phyloP scores from a whole-genome alignment of 1,284 basidiomycete species.

The Anthracocystis setariae region DNA sequence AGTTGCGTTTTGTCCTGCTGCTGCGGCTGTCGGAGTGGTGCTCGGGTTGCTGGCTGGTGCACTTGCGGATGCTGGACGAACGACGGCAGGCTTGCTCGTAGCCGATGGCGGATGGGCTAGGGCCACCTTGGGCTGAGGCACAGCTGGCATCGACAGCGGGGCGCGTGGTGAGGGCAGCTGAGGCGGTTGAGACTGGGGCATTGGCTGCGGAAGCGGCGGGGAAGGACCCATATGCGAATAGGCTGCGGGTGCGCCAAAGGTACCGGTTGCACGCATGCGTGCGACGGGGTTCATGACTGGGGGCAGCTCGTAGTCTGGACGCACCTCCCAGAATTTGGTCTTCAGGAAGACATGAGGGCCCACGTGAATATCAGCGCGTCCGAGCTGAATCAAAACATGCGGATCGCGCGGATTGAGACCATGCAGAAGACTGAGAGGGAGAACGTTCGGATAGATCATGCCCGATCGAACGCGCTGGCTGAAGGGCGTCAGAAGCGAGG shows the following conservation, averaged over 20 bases:
- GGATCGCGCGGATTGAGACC: constrained; percentile 56
- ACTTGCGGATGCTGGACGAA: constrained; percentile 15
- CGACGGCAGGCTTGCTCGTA: constrained; percentile 6
- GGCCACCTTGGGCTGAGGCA: constrained; percentile 23
- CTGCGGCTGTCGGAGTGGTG: constrained; percentile 1
- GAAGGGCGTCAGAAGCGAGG: constrained; percentile 60
- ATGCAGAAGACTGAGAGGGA: constrained; percentile 52
- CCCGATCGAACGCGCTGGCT: constrained; percentile 54
- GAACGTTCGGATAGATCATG: constrained; percentile 51
- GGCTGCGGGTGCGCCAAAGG: constrained; percentile 13
- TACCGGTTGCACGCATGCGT: constrained; percentile 22
- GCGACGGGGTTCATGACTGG: constrained; percentile 18
- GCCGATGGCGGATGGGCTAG: constrained; percentile 18
- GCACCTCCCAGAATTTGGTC: constrained; percentile 62
- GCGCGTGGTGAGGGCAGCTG: constrained; percentile 33
- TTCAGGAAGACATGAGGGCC: constrained; percentile 61
- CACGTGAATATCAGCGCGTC: constrained; percentile 58
- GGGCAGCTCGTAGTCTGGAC: constrained; percentile 48
- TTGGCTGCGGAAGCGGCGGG: constrained; percentile 21
- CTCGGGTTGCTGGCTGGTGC: constrained; percentile 4
- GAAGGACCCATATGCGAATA: constrained; percentile 13
- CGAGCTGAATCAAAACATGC: constrained; percentile 56
- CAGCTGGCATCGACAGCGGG: constrained; percentile 8
- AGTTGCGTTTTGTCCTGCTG: background rate
- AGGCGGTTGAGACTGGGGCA: constrained; percentile 26